phyloP scores from a whole-genome alignment of 805 yeast genomes.

The Wickerhamomyces silvicola region DNA sequence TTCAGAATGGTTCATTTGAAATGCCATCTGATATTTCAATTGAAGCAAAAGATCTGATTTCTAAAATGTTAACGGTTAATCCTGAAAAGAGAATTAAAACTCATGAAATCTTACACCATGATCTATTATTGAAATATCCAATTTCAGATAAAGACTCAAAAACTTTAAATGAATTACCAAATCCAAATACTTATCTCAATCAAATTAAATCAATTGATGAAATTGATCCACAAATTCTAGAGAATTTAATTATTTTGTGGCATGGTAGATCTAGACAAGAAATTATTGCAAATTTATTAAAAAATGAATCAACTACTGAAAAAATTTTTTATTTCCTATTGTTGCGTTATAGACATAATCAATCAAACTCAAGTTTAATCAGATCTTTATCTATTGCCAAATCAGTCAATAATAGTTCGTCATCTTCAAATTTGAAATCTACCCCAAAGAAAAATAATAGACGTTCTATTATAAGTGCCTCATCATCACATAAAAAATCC shows the following conservation, averaged over 20 bases:
- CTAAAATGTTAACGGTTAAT: constrained; percentile 59
- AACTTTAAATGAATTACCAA: constrained; percentile 25
- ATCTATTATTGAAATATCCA: constrained; percentile 65
- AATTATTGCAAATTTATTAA: constrained; percentile 48
- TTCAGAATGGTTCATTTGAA: constrained; percentile 67
- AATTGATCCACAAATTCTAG: constrained; percentile 67
- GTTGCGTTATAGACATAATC: constrained; percentile 71
- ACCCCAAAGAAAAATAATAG: constrained; percentile 34
- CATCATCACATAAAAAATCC: constrained; percentile 43
- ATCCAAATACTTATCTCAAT: constrained; percentile 22
- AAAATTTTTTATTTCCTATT: constrained; percentile 74
- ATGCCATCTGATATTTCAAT: constrained; percentile 59
- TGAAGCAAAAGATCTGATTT: constrained; percentile 64
- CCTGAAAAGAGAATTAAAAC: constrained; percentile 70
- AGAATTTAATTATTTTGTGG: constrained; percentile 72
- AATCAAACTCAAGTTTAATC: constrained; percentile 27
- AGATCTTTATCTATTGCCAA: constrained; percentile 25
- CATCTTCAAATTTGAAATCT: constrained; percentile 4
- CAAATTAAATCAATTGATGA: constrained; percentile 30
- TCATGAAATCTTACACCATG: constrained; percentile 63
- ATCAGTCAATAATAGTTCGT: constrained; percentile 18
- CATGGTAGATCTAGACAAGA: constrained; percentile 64
- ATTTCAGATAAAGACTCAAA: constrained; percentile 17
- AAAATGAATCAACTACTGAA: constrained; percentile 59
- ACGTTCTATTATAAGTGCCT: constrained; percentile 35